Evolutionary conservation across 345 rosid species (phyloP), one percentile per base, ranked within the genome.

Genomic region (Carallia pectinifolia): DNA sequence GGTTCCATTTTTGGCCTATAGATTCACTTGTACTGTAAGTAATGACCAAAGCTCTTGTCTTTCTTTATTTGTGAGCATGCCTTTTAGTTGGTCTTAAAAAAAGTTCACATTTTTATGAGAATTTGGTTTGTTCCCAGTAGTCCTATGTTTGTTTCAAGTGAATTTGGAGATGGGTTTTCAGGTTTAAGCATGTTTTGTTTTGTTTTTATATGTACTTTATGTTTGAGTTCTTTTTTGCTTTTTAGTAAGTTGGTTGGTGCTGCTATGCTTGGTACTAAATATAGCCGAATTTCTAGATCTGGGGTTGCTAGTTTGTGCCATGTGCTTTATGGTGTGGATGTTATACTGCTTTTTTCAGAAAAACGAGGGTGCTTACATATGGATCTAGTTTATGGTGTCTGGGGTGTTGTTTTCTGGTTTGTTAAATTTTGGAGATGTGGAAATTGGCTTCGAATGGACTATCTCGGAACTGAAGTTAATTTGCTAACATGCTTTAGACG

Each of bases 201-300:
- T 76, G 34, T 33, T 33, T 30, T 76, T 7, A 60, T 50, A 9
- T 50, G 12, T 56, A 29, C 29, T 19, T 60, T 15, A 44, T 55
- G 38, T 12, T 68, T 73, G 59, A 65, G 65, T 15, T 12, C 64
- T 73, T 58, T 54, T 64, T 47, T 63, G 39, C 55, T 44, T 27
- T 4, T 79, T 71, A 64, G 4, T 44, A 40, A n/a, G 68, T 69
- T 37, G 54, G 2, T 12, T 16, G 61, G 34, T 65, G 23, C 17
- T 7, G 30, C 16, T 9, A 8, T 34, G 47, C 8, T 40, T 68
- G 58, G 40, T 79, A 71, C 33, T 61, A 69, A 47, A 71, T 48
- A 33, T 58, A 66, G 29, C 23, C 69, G 69, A 71, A 70, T 58
- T 67, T 73, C 19, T 66, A 79, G 84, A 84, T 80, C 83, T 74